Evolutionary conservation across 495 filamentous ascomycete species (phyloP).

Genomic region (Tuber brumale): DNA sequence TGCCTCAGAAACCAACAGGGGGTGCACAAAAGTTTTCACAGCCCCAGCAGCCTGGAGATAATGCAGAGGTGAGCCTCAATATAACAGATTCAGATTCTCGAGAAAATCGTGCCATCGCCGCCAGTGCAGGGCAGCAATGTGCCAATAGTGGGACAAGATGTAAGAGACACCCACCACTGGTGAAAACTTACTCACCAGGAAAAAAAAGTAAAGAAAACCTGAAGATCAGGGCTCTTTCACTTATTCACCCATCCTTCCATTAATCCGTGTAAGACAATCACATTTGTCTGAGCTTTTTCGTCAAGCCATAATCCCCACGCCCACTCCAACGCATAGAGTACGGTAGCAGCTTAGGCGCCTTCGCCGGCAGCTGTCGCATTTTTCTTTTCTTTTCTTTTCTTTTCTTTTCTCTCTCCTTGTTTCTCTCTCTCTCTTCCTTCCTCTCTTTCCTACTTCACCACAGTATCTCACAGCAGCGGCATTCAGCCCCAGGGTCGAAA

Average conservation of each 20-base stretch:
- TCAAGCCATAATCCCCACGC: neutral
- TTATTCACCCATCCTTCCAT: neutral
- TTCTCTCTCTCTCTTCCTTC: too few species aligned
- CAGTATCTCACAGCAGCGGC: too few species aligned
- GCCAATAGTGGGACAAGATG: neutral
- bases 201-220: neutral
- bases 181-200: neutral
- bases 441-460: too few species aligned
- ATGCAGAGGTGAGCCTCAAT: too few species aligned
- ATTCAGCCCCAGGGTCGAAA: too few species aligned
- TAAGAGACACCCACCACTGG: neutral
- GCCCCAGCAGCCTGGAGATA: too few species aligned
- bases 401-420: too few species aligned
- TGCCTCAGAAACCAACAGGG: neutral
- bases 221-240: neutral
- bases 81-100: neutral
- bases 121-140: neutral
- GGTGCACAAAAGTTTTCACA: neutral
- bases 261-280: neutral
- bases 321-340: neutral
- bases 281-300: neutral
- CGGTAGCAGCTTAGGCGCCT: too few species aligned
- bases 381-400: neutral
- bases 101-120: neutral
- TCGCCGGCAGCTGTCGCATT: neutral